A percentile compares a stretch with the other conserved stretches of the same genome.
Conservation (phyloP, 2,329 filamentous ascomycete genomes). For the Paraconiothyrium sp. region DNA sequence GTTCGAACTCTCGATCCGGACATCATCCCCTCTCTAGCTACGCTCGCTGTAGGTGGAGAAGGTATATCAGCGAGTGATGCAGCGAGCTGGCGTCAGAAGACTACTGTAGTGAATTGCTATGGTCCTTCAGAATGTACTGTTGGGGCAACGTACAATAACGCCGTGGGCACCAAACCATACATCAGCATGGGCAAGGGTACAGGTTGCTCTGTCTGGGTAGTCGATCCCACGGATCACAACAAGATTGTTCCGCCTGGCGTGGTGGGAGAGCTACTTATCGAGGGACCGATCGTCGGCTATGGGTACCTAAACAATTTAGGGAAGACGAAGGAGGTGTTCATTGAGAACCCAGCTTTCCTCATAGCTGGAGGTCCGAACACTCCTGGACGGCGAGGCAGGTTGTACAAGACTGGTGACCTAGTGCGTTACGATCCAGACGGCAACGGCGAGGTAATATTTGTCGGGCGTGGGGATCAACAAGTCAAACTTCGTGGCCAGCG, state of each 20-base stretch:
- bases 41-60: slow-evolving; percentile 54
- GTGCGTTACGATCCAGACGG: slow-evolving; percentile 61
- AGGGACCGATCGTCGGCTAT: slow-evolving; percentile 61
- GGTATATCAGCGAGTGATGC: slow-evolving; percentile 46
- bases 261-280: slow-evolving; percentile 65
- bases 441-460: slow-evolving; percentile 47
- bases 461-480: slow-evolving; percentile 50
- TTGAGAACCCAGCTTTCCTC: slow-evolving; percentile 67
- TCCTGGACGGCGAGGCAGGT: slow-evolving; percentile 60
- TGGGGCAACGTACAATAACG: slow-evolving; percentile 43
- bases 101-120: slow-evolving; percentile 48
- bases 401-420: slow-evolving; percentile 48
- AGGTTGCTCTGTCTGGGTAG: slow-evolving; percentile 51
- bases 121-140: slow-evolving; percentile 51
- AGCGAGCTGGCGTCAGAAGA: slow-evolving; percentile 56
- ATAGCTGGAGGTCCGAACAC: slow-evolving; percentile 67
- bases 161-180: slow-evolving; percentile 41
- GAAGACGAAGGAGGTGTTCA: slow-evolving; percentile 50
- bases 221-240: slow-evolving; percentile 52
- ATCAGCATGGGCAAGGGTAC: slow-evolving; percentile 51
- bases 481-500: slow-evolving; percentile 54
- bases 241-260: slow-evolving; percentile 51
- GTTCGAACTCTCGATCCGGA: slow-evolving; percentile 49
- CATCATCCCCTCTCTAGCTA: slow-evolving; percentile 53
- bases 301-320: slow-evolving; percentile 49